Evolutionary conservation across 306 rosid species (phyloP).

Genomic region (Inga oerstediana): DNA sequence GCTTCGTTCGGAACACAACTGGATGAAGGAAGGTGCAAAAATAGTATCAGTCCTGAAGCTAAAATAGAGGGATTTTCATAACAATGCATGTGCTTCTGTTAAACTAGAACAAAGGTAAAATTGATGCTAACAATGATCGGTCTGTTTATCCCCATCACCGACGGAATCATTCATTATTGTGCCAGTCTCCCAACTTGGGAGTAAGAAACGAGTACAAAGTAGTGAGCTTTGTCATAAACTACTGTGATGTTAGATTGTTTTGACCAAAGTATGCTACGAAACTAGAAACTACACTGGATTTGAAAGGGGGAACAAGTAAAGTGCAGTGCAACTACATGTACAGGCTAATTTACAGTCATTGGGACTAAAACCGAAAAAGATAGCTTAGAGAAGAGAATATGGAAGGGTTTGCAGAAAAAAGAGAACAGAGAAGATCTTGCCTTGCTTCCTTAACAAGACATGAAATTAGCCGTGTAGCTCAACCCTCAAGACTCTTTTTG

Average conservation of each 20-base stretch:
- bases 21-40: not conserved
- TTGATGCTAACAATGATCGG: not conserved
- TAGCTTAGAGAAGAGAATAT: not conserved
- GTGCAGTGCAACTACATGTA: constrained; percentile 49
- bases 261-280: constrained; percentile 14
- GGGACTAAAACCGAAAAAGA: constrained; percentile 13
- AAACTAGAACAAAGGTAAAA: not conserved
- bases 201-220: constrained; percentile 24
- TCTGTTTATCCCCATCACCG: constrained; percentile 5
- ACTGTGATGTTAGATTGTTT: not conserved
- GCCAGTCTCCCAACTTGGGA: constrained; percentile 36
- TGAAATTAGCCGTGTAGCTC: not conserved
- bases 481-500: constrained; percentile 26
- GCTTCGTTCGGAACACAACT: not conserved
- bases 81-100: not conserved
- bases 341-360: constrained; percentile 43
- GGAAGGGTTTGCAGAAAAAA: not conserved
- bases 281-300: constrained; percentile 24
- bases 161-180: constrained; percentile 41
- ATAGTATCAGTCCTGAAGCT: not conserved
- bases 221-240: constrained; percentile 16
- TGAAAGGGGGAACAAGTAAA: not conserved
- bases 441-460: constrained; percentile 23
- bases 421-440: not conserved
- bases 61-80: not conserved